These are phyloP conservation scores for Anethum foeniculum DNA, from an alignment of 140 eudicot species.

Conservation along the genomic window DNA sequence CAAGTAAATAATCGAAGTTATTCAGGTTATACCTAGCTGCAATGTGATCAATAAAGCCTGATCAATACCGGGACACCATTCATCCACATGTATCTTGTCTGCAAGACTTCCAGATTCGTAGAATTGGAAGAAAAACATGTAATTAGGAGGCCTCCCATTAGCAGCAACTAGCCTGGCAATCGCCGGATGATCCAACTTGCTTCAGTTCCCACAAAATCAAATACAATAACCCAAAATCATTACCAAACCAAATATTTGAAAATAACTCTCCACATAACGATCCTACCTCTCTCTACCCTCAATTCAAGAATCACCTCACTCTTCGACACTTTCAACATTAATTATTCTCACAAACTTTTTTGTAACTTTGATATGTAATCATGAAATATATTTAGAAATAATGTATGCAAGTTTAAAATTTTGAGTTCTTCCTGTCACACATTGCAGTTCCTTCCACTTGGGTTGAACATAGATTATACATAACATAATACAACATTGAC, in stretches of 20 bases:
- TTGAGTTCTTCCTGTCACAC: neutral
- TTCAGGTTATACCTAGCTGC: slow-evolving; percentile 45
- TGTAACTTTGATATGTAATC: neutral
- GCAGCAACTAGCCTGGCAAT: slow-evolving; percentile 74
- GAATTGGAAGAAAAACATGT: slow-evolving; percentile 79
- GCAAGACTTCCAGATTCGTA: slow-evolving; percentile 76
- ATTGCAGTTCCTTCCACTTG: neutral
- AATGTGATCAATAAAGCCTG: slow-evolving; percentile 42
- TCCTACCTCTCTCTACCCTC: neutral
- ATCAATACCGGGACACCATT: slow-evolving; percentile 60
- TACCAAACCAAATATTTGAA: neutral
- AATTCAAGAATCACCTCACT: neutral
- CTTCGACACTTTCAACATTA: neutral
- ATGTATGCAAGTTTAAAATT: neutral
- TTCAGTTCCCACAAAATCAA: slow-evolving; percentile 29
- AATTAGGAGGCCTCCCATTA: slow-evolving; percentile 86
- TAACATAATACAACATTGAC: neutral
- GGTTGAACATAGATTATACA: neutral
- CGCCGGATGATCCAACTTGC: slow-evolving; percentile 88
- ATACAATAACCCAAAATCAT: slow-evolving; percentile 3
- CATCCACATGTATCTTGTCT: slow-evolving; percentile 75
- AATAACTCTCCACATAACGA: neutral
- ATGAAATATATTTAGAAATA: neutral
- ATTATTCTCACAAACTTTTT: neutral
- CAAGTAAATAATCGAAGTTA: neutral